Percentiles rank a stretch among this genome's conserved stretches.
Conservation (phyloP, 2,329 filamentous ascomycete species). For the Xylaria hypoxylon region DNA sequence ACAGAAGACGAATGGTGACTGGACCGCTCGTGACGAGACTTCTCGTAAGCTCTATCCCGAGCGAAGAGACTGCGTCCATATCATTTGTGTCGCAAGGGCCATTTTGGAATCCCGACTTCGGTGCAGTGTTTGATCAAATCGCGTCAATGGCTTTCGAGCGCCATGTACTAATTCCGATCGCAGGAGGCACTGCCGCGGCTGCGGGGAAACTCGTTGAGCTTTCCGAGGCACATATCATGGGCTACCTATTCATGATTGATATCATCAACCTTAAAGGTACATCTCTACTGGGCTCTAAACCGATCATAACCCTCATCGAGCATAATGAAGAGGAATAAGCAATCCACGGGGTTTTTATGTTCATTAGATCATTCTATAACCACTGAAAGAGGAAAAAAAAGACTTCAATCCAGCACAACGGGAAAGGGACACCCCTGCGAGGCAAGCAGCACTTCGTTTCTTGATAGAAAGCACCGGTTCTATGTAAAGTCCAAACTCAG, state of each 20-base stretch:
- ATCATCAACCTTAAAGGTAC: slow-evolving; percentile 92
- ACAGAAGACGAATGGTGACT: background rate
- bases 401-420: slow-evolving; percentile 11
- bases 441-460: slow-evolving; percentile 32
- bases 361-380: slow-evolving; percentile 12
- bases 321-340: slow-evolving; percentile 54
- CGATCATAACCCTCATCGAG: slow-evolving; percentile 84
- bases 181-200: slow-evolving; percentile 91
- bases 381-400: slow-evolving; percentile 9
- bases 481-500: slow-evolving; percentile 30
- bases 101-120: background rate
- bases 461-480: slow-evolving; percentile 34
- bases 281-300: slow-evolving; percentile 82
- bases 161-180: slow-evolving; percentile 42
- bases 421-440: slow-evolving; percentile 3
- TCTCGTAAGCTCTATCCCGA: background rate
- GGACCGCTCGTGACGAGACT: background rate
- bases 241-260: slow-evolving; percentile 95
- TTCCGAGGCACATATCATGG: slow-evolving; percentile 85
- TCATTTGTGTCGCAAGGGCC: background rate
- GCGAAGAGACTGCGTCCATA: background rate
- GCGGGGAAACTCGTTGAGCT: slow-evolving; percentile 88
- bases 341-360: slow-evolving; percentile 19
- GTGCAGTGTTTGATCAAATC: background rate
- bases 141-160: slow-evolving; percentile 13